phyloP scores from a whole-genome alignment of 805 yeast species.

The Metschnikowia similis region DNA sequence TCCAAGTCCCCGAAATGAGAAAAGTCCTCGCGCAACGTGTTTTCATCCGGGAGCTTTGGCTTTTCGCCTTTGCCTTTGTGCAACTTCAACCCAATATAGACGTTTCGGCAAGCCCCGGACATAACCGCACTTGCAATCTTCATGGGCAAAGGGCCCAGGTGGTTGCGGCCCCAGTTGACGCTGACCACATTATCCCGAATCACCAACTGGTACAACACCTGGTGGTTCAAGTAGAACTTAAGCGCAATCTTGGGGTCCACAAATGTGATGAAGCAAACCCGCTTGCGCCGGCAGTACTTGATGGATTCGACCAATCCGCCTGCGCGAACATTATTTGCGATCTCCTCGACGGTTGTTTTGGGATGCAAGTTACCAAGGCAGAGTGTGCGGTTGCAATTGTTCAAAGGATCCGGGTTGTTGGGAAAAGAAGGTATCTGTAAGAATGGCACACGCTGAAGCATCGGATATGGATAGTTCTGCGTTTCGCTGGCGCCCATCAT shows the following conservation, averaged over 20 bases:
- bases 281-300: constrained; percentile 47
- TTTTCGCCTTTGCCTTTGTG: constrained; percentile 15
- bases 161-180: constrained; percentile 69
- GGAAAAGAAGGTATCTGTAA: constrained; percentile 6
- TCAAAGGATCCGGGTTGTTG: constrained; percentile 27
- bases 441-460: background rate
- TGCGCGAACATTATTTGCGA: constrained; percentile 69
- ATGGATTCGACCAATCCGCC: constrained; percentile 68
- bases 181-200: constrained; percentile 59
- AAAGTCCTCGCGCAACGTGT: constrained; percentile 55
- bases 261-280: constrained; percentile 67
- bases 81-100: constrained; percentile 59
- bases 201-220: constrained; percentile 51
- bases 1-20: constrained; percentile 65
- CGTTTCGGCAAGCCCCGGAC: constrained; percentile 72
- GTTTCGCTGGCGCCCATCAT: background rate
- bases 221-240: constrained; percentile 59
- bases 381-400: constrained; percentile 59
- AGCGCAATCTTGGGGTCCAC: constrained; percentile 61
- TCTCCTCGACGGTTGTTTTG: constrained; percentile 62
- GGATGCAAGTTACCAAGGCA: constrained; percentile 66
- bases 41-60: constrained; percentile 35
- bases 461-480: background rate
- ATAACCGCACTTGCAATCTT: constrained; percentile 60
- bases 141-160: constrained; percentile 58